phyloP scores from a whole-genome alignment of 1,139 yeast genomes.

The Magnusiomyces sp. region DNA sequence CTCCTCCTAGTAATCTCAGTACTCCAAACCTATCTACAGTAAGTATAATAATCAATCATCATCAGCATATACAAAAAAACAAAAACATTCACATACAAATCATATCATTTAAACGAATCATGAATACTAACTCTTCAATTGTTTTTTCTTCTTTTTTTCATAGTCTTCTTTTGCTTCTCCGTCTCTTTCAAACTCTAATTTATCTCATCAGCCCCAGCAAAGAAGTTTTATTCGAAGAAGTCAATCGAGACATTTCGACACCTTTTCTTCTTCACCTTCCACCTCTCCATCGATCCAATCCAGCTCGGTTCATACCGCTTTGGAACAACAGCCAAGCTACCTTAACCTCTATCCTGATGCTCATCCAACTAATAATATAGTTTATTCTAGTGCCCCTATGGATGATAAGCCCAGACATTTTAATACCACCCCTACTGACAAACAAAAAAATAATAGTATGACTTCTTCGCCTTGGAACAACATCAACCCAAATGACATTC shows the following conservation, averaged over 20 bases:
- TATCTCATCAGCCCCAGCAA: not conserved
- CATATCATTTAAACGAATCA: too few relatives aligned
- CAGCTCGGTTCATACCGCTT: too few relatives aligned
- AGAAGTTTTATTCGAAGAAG: not conserved
- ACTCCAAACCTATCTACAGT: not conserved
- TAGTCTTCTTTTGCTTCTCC: conserved; percentile 1
- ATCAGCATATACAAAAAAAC: too few relatives aligned
- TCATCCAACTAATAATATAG: too few relatives aligned
- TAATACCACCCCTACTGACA: not conserved
- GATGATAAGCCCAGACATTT: not conserved
- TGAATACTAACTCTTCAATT: too few relatives aligned
- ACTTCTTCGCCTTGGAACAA: not conserved
- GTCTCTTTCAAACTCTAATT: conserved; percentile 2
- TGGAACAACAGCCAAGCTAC: too few relatives aligned
- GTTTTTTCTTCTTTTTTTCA: conserved; percentile 1
- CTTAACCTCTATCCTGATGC: too few relatives aligned
- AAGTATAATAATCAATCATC: not conserved
- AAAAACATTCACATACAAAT: too few relatives aligned
- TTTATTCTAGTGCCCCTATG: too few relatives aligned
- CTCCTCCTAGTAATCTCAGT: too few relatives aligned
- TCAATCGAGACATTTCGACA: conserved; percentile 6
- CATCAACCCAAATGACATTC: not conserved
- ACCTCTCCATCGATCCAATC: not conserved
- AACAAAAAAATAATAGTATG: not conserved
- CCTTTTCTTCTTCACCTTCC: conserved; percentile 3